Evolutionary conservation across 2,329 filamentous ascomycete species (phyloP), one percentile per base, ranked within the genome.

Genomic region (Aureobasidium sp.): DNA sequence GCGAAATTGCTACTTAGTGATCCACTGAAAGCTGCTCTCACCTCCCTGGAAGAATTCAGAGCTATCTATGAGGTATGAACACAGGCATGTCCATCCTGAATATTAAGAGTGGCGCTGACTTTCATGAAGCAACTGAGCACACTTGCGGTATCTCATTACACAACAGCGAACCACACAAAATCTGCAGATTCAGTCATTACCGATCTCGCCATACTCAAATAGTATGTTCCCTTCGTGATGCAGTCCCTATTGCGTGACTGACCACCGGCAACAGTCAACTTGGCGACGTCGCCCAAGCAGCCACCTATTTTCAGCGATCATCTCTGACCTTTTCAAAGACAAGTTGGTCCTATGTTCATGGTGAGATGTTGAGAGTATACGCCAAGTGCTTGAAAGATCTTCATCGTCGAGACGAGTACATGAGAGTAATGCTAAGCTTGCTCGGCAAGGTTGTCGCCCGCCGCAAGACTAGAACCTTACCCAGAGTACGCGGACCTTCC

Each of bases 181-280:
- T 87, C 88, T 6, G 84, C 86, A 1, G 84, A 94, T 60, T 79
- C 83, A 17, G 83, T 84, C 56, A 81, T 90, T 67, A 86, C 88
- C 8, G 93, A 98, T 67, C 77, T 97, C 40, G 93, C 90, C 1
- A 79, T 93, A 4, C 73, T 96, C 47, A 90, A 91, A 62, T 93
- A 55, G 48, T 55, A 52, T 4, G 54, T 53, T 4, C 14, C 2
- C n/a, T n/a, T n/a, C n/a, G n/a, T n/a, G n/a, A n/a, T n/a, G n/a
- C n/a, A n/a, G n/a, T 17, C 19, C 6, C 12, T 21, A 7, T 16
- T 29, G 16, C 25, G 6, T n/a, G 6, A 19, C 4, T 29, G 8
- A 11, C 6, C 12, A 38, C 14, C 6, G 24, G n/a, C n/a, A n/a
- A n/a, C 59, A 63, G 51, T 60, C 80, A 86, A 56, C 74, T 87